A percentile compares a stretch with the other conserved stretches of the same genome.
phyloP scores from a whole-genome alignment of 192 early-diverging fungal species.

The Gigaspora rosea region DNA sequence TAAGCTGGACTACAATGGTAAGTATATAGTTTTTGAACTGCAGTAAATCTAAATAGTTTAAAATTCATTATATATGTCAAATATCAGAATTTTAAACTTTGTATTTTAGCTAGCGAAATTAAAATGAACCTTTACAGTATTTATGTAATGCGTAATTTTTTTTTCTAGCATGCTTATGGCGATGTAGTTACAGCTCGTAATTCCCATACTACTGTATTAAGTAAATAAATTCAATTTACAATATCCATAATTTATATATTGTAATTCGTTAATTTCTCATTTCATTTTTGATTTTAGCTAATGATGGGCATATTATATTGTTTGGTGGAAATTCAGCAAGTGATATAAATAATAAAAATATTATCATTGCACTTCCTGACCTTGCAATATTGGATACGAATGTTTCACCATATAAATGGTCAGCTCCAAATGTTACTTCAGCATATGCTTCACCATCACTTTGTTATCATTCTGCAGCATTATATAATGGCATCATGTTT shows the following conservation, averaged over 20 bases:
- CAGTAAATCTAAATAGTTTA: too few relatives aligned
- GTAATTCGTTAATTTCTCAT: neutral
- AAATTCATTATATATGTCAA: too few relatives aligned
- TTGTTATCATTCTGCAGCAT: neutral
- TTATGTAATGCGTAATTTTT: neutral
- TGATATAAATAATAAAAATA: neutral
- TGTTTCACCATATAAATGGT: neutral
- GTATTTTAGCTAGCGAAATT: neutral
- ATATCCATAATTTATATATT: neutral
- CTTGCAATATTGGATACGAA: neutral
- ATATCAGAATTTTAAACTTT: neutral
- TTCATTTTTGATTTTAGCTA: neutral
- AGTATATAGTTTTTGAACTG: too few relatives aligned
- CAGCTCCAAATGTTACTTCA: neutral
- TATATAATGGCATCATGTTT: neutral
- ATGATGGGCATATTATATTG: neutral
- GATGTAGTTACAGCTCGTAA: neutral
- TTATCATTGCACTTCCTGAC: neutral
- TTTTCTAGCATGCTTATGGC: neutral
- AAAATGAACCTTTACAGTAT: neutral
- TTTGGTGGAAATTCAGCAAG: neutral
- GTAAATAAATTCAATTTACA: neutral
- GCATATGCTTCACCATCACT: neutral
- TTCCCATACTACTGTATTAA: slow-evolving; percentile 4
- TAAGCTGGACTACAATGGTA: too few relatives aligned